Evolutionary conservation across 805 yeast species (phyloP), one percentile per base, ranked within the genome.

Genomic region (Candida tibetensis): DNA sequence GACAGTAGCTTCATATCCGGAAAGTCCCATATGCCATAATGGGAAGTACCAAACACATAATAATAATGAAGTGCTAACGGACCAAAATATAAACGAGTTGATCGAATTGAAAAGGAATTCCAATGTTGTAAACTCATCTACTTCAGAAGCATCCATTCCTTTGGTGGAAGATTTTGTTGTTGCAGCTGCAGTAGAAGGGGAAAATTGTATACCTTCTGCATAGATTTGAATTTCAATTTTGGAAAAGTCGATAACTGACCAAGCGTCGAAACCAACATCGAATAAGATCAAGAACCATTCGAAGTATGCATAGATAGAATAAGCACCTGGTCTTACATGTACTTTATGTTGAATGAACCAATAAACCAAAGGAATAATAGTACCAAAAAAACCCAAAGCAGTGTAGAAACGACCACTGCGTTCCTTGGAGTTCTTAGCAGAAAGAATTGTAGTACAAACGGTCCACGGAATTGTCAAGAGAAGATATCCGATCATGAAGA

Each of bases 1-100:
- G 32, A 87, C 69, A 2, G 80, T 74, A 0, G 84, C 84, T 63
- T 93, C 99, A 58, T 85, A 90, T 3, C 99, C 99, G 2, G 95
- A 85, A 31, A 93, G 83, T 5, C 97, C 98, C 97, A 93, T 89
- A 57, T 85, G 77, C 99, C 99, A 93, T 45, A 93, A 70, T 8
- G 99, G 99, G 72, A 93, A 93, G 66, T 86, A 87, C 99, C 99
- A 93, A 35, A 93, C 81, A 54, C 93, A 81, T 40, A 93, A 74
- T 30, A 88, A 83, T 42, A 93, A 68, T 0, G 96, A 78, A 3
- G 98, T 85, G 30, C 79, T 46, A 16, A 81, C 81, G 0, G 97
- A 73, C 96, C 97, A 93, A 58, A 86, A 87, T 39, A 87, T 71
- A 55, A 79, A 82, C 3, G 91, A 73, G 56, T 90, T 89, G 52